A percentile compares a stretch with the other conserved stretches of the same genome.
These are phyloP conservation scores for Arabidopsis hybrid DNA, from an alignment of 441 rosid species.

Conservation along the genomic window DNA sequence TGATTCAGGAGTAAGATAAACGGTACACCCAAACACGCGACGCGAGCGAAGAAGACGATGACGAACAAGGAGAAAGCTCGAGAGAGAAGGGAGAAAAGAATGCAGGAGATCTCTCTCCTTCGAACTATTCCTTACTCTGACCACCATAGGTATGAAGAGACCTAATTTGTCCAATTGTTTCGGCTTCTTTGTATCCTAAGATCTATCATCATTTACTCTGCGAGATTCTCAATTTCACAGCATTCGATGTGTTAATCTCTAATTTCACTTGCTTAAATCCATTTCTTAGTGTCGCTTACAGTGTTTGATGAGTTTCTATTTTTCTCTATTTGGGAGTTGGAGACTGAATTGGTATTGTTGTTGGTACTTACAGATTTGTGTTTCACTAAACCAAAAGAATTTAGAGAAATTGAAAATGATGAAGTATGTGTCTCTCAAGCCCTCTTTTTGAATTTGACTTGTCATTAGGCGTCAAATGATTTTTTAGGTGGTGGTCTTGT, in stretches of 20 bases:
- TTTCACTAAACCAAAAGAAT: neutral
- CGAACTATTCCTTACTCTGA: slow-evolving; percentile 91
- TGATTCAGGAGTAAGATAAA: neutral
- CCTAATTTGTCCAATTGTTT: neutral
- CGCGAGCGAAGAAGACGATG: slow-evolving; percentile 43
- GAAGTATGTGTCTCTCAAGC: neutral
- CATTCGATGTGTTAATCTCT: neutral
- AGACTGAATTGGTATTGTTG: neutral
- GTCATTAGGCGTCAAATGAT: slow-evolving; percentile 20
- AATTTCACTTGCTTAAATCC: neutral
- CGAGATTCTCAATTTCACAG: slow-evolving; percentile 16
- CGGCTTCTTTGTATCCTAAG: too few relatives aligned
- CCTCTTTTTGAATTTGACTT: slow-evolving; percentile 7
- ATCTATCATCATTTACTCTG: neutral
- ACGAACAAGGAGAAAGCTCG: slow-evolving; percentile 69
- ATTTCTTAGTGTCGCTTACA: neutral
- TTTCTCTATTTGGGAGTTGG: neutral
- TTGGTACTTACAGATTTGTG: neutral
- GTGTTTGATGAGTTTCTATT: neutral
- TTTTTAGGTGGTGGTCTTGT: slow-evolving; percentile 86
- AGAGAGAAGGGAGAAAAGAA: slow-evolving; percentile 82
- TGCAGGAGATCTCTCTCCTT: slow-evolving; percentile 85
- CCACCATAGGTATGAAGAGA: slow-evolving; percentile 64
- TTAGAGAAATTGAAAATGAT: slow-evolving; percentile 14
- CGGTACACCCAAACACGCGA: neutral